Conservation (phyloP, 2,329 filamentous ascomycete genomes). For the Hypoxylon sp. region DNA sequence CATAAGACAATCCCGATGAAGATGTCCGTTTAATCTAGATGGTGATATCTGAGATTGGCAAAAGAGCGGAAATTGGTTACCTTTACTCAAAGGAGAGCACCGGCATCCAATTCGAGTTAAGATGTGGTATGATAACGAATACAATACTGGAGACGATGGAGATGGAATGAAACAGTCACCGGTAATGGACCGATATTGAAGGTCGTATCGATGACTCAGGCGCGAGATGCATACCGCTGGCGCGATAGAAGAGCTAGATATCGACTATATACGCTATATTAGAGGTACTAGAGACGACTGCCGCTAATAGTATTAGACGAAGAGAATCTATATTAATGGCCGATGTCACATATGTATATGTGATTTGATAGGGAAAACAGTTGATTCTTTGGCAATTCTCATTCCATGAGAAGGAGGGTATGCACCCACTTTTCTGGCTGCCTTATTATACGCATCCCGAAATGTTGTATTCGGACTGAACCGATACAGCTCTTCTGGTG, state of each 20-base stretch:
- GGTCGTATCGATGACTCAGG: too few species aligned
- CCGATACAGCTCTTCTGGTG: background rate
- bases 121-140: conserved; percentile 37
- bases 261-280: conserved; percentile 2
- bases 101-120: background rate
- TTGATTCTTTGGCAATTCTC: background rate
- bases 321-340: background rate
- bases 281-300: background rate
- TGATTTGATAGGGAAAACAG: background rate
- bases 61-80: background rate
- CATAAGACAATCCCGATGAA: conserved; percentile 97
- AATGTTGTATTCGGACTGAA: background rate
- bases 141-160: conserved; percentile 11
- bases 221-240: background rate
- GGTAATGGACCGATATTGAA: background rate
- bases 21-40: conserved; percentile 88
- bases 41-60: conserved; percentile 10
- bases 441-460: background rate
- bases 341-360: background rate
- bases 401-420: background rate
- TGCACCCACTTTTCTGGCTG: background rate
- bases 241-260: background rate
- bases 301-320: background rate
- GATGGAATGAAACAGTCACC: background rate
- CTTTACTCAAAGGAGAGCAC: background rate